These are phyloP conservation scores for Tranzscheliella williamsii DNA, from an alignment of 1,284 basidiomycete species.

Conservation along the genomic window DNA sequence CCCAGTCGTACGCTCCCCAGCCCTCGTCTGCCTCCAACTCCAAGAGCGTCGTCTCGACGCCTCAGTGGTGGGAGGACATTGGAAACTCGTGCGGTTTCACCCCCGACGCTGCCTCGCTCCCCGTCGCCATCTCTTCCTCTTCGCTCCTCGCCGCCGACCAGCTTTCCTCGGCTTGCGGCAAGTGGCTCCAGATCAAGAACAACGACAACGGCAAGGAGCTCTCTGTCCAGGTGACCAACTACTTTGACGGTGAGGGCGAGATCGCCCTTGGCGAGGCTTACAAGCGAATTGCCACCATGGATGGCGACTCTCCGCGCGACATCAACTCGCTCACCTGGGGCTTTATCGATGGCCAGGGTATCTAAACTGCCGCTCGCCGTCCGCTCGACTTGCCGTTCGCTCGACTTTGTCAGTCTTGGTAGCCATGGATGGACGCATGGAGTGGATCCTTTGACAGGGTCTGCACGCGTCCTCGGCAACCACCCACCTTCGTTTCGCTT, in stretches of 20 bases:
- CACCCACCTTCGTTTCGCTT: background rate
- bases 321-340: conserved; percentile 49
- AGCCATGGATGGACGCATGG: no score
- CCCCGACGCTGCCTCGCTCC: conserved; percentile 20
- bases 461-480: background rate
- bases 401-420: no score
- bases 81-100: conserved; percentile 27
- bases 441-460: conserved; percentile 1
- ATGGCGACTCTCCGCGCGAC: conserved; percentile 24
- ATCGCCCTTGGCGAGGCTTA: conserved; percentile 41
- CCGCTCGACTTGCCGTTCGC: no score
- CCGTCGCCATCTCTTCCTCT: conserved; percentile 39
- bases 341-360: conserved; percentile 43
- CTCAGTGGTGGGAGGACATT: conserved; percentile 35
- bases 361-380: conserved; percentile 10
- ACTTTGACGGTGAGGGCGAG: conserved; percentile 27
- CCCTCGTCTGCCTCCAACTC: conserved; percentile 23
- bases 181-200: conserved; percentile 49
- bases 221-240: conserved; percentile 38
- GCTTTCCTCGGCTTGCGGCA: conserved; percentile 39
- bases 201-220: conserved; percentile 47
- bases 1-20: conserved; percentile 17
- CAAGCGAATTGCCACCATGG: conserved; percentile 24
- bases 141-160: conserved; percentile 28
- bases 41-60: conserved; percentile 37